These are phyloP conservation scores for Lophium mytilinum DNA, from an alignment of 495 filamentous ascomycete species.

Conservation along the genomic window DNA sequence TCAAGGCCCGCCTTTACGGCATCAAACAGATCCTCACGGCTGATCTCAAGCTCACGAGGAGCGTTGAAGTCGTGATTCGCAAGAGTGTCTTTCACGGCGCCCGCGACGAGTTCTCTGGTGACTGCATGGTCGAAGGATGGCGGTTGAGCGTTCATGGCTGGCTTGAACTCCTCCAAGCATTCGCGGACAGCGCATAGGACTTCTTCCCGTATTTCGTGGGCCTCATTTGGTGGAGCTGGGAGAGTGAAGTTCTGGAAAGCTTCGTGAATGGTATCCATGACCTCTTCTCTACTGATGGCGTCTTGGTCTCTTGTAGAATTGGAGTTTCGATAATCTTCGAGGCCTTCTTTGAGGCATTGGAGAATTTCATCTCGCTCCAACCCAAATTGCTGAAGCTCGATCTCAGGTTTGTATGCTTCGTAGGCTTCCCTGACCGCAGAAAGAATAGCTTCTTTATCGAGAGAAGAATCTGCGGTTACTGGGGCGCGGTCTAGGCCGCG, in stretches of 20 bases:
- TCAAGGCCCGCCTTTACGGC: conserved; percentile 57
- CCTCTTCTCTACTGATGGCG: conserved; percentile 62
- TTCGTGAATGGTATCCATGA: conserved; percentile 72
- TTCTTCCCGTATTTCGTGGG: conserved; percentile 66
- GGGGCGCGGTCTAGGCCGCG: conserved; percentile 23
- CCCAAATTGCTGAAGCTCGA: conserved; percentile 80
- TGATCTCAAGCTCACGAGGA: conserved; percentile 51
- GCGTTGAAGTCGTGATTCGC: conserved; percentile 35
- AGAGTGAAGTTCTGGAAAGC: conserved; percentile 70
- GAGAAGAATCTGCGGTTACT: not conserved
- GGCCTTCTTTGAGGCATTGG: conserved; percentile 71
- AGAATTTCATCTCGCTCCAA: conserved; percentile 83
- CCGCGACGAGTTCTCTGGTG: not conserved
- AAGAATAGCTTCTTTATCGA: conserved; percentile 68
- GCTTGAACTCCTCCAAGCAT: conserved; percentile 67
- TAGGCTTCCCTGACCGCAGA: conserved; percentile 79
- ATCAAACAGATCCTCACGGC: conserved; percentile 56
- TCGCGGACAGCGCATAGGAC: conserved; percentile 67
- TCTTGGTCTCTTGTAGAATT: conserved; percentile 37
- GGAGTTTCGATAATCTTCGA: conserved; percentile 63
- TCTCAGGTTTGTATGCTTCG: conserved; percentile 87
- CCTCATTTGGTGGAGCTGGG: conserved; percentile 54
- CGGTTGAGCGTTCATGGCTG: conserved; percentile 42
- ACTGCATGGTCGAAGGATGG: conserved; percentile 24
- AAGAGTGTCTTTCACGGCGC: conserved; percentile 50